Evolutionary conservation across 75 land plant species (phyloP).

Genomic region (Isoetes taiwanensis): DNA sequence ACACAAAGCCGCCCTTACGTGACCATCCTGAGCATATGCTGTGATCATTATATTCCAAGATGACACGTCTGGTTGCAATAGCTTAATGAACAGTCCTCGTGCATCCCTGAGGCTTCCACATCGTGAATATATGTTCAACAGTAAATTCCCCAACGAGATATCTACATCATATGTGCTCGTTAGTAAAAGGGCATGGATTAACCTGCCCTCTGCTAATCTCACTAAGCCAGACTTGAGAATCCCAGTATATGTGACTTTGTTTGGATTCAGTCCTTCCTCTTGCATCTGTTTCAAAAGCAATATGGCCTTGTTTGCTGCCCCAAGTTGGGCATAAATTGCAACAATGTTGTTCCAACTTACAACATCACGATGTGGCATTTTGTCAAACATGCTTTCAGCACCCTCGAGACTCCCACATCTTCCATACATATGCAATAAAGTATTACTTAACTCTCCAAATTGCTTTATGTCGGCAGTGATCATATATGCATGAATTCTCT

Average conservation of each 20-base stretch:
- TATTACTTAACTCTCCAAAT: too few species aligned
- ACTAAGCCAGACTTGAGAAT: too few species aligned
- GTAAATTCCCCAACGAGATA: constrained; percentile 5
- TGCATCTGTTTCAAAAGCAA: constrained; percentile 19
- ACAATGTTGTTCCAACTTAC: constrained; percentile 49
- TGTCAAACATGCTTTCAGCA: constrained; percentile 18
- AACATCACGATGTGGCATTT: constrained; percentile 5
- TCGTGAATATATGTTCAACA: constrained; percentile 7
- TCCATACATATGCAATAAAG: constrained; percentile 29
- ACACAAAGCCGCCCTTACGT: too few species aligned
- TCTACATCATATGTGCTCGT: too few species aligned
- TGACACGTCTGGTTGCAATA: constrained; percentile 5
- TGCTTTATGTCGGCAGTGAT: too few species aligned
- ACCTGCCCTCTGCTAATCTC: too few species aligned
- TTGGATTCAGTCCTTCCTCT: constrained; percentile 5
- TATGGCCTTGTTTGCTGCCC: constrained; percentile 15
- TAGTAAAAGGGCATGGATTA: too few species aligned
- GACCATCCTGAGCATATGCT: too few species aligned
- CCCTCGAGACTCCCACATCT: constrained; percentile 20
- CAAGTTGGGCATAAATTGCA: constrained; percentile 9
- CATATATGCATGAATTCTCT: too few species aligned
- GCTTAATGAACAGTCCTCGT: constrained; percentile 3
- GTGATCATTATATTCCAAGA: constrained; percentile 17
- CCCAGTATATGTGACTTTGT: constrained; percentile 15
- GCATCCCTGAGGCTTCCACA: constrained; percentile 8